A percentile compares a stretch with the other conserved stretches of the same genome.
Evolutionary conservation across 176 grass and related monocot species (phyloP).

Genomic region (Panicum miliaceum): DNA sequence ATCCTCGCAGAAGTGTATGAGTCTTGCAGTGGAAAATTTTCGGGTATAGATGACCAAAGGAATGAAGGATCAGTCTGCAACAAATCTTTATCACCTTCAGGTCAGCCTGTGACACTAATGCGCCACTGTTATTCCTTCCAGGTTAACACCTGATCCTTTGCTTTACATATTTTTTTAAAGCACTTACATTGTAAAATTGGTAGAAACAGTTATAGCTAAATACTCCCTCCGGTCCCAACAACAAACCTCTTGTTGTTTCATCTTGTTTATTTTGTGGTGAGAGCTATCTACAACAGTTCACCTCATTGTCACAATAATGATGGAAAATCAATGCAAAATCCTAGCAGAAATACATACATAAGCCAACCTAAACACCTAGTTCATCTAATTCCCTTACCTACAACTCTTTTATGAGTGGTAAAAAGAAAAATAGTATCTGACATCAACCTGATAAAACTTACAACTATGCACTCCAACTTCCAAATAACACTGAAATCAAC

Average conservation of each 20-base stretch:
- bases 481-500: slow-evolving; percentile 41
- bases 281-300: slow-evolving; percentile 10
- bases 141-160: slow-evolving; percentile 35
- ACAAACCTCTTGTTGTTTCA: not conserved
- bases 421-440: not conserved
- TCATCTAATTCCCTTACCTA: slow-evolving; percentile 16
- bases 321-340: not conserved
- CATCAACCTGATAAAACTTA: slow-evolving; percentile 25
- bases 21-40: not conserved
- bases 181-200: slow-evolving; percentile 13
- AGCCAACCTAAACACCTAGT: slow-evolving; percentile 30
- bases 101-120: slow-evolving; percentile 27
- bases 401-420: not conserved
- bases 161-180: not conserved
- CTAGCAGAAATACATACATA: slow-evolving; percentile 33
- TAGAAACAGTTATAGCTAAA: slow-evolving; percentile 5
- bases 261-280: slow-evolving; percentile 17
- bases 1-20: not conserved
- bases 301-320: not conserved
- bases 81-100: slow-evolving; percentile 19
- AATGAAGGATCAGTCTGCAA: not conserved
- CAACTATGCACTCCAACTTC: slow-evolving; percentile 11
- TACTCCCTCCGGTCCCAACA: not conserved
- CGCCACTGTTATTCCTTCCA: slow-evolving; percentile 18
- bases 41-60: not conserved